These are phyloP conservation scores for Salmacisia buchloeana DNA, from an alignment of 1,284 basidiomycete genomes.

Conservation along the genomic window DNA sequence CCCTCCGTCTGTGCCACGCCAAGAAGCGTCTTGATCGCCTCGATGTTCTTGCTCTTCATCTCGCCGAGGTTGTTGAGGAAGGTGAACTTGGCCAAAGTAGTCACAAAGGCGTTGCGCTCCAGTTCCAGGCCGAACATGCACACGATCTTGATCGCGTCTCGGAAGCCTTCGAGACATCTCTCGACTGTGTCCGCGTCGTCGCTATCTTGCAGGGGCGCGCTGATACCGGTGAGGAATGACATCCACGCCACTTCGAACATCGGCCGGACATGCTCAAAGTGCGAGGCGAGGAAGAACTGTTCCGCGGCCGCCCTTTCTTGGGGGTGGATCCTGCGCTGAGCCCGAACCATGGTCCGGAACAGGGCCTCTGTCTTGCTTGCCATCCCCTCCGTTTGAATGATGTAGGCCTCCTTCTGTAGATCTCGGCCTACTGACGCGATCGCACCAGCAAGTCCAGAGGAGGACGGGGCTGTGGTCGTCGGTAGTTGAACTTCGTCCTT, in stretches of 20 bases:
- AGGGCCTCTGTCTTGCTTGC: constrained; percentile 49
- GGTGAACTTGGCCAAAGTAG: constrained; percentile 50
- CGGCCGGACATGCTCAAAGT: constrained; percentile 50
- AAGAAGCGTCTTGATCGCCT: constrained; percentile 50
- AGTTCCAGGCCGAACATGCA: constrained; percentile 48
- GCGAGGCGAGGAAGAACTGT: constrained; percentile 48
- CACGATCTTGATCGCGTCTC: constrained; percentile 49
- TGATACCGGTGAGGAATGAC: constrained; percentile 49
- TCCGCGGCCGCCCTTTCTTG: constrained; percentile 44
- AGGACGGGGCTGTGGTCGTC: constrained; percentile 16
- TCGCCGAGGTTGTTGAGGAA: constrained; percentile 50
- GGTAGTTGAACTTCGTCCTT: constrained; percentile 41
- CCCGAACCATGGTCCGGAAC: constrained; percentile 49
- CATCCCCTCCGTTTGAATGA: constrained; percentile 48
- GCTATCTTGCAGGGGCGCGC: constrained; percentile 46
- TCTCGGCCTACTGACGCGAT: constrained; percentile 48
- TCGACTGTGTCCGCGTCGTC: constrained; percentile 44
- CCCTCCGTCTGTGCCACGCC: constrained; percentile 49
- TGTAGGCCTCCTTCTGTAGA: constrained; percentile 47
- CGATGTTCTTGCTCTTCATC: constrained; percentile 50
- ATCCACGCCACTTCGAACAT: constrained; percentile 52
- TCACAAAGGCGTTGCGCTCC: constrained; percentile 49
- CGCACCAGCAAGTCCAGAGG: constrained; percentile 35
- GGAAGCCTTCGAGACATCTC: constrained; percentile 43
- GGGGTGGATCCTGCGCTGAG: constrained; percentile 41